Conservation (phyloP, 768 basidiomycete species). For the Lactarius hengduanensis region DNA sequence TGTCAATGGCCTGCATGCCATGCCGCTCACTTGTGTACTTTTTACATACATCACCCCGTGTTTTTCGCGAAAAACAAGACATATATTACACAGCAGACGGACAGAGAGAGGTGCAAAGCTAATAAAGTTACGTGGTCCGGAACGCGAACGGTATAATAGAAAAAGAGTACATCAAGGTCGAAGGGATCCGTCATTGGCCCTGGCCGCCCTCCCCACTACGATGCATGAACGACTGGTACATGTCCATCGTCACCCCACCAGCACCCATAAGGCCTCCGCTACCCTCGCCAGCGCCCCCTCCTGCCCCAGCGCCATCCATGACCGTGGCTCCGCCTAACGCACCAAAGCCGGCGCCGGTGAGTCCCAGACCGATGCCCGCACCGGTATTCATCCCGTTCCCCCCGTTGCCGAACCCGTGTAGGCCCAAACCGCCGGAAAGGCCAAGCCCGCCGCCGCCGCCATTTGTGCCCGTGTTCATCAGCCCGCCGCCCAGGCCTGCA, state of each 20-base stretch:
- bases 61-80: not conserved
- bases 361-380: constrained; percentile 10
- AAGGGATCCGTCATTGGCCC: constrained; percentile 12
- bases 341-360: constrained; percentile 10
- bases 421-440: constrained; percentile 10
- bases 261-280: not conserved
- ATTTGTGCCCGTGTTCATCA: constrained; percentile 14
- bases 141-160: not conserved
- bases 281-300: not conserved
- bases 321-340: constrained; percentile 2
- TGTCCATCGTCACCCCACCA: constrained; percentile 16
- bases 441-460: constrained; percentile 14
- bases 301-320: not conserved
- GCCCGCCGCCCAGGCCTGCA: constrained; percentile 11
- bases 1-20: not conserved
- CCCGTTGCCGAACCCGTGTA: constrained; percentile 7
- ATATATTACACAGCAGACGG: not conserved
- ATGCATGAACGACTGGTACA: constrained; percentile 28
- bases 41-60: not conserved
- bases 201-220: constrained; percentile 25
- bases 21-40: not conserved
- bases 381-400: constrained; percentile 8
- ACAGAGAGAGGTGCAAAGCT: not conserved
- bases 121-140: constrained; percentile 8
- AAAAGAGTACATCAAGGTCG: not conserved